Evolutionary conservation across 2,329 filamentous ascomycete species (phyloP).

Genomic region (Xenosphaeropsis pyriputrescens): DNA sequence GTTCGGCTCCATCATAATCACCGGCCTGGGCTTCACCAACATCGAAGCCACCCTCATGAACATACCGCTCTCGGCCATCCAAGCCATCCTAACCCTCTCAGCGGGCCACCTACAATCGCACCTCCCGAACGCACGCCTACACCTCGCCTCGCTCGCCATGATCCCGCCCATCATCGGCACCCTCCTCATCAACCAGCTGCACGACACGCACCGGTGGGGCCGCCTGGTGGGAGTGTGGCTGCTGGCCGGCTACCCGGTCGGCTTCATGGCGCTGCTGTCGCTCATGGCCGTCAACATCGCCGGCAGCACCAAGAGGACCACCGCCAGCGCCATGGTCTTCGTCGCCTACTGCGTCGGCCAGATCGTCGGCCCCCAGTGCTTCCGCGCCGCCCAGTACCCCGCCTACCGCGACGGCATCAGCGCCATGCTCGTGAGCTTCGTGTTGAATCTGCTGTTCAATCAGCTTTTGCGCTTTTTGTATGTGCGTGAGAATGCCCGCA

Average conservation of each 20-base stretch:
- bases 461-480: slow-evolving; percentile 14
- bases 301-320: slow-evolving; percentile 60
- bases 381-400: slow-evolving; percentile 16
- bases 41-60: slow-evolving; percentile 27
- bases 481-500: slow-evolving; percentile 17
- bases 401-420: slow-evolving; percentile 20
- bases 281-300: slow-evolving; percentile 49
- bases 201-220: slow-evolving; percentile 15
- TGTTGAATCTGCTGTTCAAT: slow-evolving; percentile 16
- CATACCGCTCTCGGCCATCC: slow-evolving; percentile 28
- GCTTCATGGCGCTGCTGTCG: slow-evolving; percentile 22
- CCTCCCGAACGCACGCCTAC: slow-evolving; percentile 13
- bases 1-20: slow-evolving; percentile 23
- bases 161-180: slow-evolving; percentile 18
- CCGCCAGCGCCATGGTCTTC: slow-evolving; percentile 56
- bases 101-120: slow-evolving; percentile 7
- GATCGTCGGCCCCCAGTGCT: slow-evolving; percentile 31
- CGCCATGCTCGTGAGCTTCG: slow-evolving; percentile 17
- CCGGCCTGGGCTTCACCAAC: slow-evolving; percentile 20
- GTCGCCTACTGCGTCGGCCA: slow-evolving; percentile 64
- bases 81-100: slow-evolving; percentile 8
- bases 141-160: slow-evolving; percentile 17
- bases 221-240: slow-evolving; percentile 18
- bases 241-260: slow-evolving; percentile 15
- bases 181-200: slow-evolving; percentile 16